Evolutionary conservation across 352 stramenopile genomes (phyloP).

Genomic region (Pythium biforme): DNA sequence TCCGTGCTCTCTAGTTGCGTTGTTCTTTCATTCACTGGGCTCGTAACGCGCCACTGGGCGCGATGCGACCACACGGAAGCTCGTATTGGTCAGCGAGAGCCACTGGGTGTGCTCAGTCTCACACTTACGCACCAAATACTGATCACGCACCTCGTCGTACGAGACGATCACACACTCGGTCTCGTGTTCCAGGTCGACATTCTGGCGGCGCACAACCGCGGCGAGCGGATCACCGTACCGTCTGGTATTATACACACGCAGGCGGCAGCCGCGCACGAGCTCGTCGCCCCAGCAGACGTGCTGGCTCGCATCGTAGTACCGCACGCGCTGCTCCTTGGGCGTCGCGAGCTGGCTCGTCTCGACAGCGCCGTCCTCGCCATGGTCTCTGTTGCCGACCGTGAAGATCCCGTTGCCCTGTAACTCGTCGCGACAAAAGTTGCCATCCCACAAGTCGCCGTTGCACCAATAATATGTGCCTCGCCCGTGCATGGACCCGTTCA

Average conservation of each 20-base stretch:
- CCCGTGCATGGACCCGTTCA: conserved; percentile 61
- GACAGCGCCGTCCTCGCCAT: background rate
- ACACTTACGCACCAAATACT: conserved; percentile 41
- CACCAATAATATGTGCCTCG: conserved; percentile 55
- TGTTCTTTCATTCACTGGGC: conserved; percentile 3
- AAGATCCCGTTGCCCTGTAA: conserved; percentile 62
- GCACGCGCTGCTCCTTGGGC: conserved; percentile 29
- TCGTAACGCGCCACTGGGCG: conserved; percentile 35
- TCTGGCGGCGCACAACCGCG: conserved; percentile 32
- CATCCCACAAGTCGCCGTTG: conserved; percentile 55
- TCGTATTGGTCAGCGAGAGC: conserved; percentile 51
- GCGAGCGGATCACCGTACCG: conserved; percentile 42
- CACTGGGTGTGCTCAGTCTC: conserved; percentile 43
- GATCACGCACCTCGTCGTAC: conserved; percentile 43
- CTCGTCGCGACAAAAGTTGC: conserved; percentile 57
- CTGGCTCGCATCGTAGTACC: conserved; percentile 58
- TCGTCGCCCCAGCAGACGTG: conserved; percentile 74
- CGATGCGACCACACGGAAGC: conserved; percentile 39
- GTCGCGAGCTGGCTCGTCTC: conserved; percentile 10
- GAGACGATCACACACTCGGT: conserved; percentile 49
- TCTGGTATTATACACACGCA: conserved; percentile 45
- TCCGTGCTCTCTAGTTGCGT: background rate
- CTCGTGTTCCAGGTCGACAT: conserved; percentile 45
- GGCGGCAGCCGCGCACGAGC: conserved; percentile 42
- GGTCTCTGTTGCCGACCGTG: conserved; percentile 27